Percentiles rank a stretch among this genome's conserved stretches.
Conservation (phyloP, 2,329 filamentous ascomycete species). For the Talaromyces sp. region DNA sequence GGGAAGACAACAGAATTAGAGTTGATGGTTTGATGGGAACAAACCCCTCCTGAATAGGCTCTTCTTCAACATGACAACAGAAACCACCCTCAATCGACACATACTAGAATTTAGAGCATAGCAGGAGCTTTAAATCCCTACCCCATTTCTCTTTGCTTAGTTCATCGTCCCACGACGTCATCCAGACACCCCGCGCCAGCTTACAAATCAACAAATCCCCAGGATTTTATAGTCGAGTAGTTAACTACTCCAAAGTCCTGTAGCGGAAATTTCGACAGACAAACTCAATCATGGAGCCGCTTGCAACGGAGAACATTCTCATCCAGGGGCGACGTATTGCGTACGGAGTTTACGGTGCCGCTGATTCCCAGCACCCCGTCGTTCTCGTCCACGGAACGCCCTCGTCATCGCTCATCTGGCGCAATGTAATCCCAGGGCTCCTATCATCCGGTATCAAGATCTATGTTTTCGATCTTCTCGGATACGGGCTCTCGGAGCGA, state of each 20-base stretch:
- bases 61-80: background rate
- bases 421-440: conserved; percentile 22
- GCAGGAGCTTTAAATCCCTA: background rate
- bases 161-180: background rate
- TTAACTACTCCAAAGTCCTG: background rate
- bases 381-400: conserved; percentile 31
- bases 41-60: background rate
- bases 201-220: background rate
- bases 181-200: background rate
- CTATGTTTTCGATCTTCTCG: conserved; percentile 27
- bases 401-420: conserved; percentile 31
- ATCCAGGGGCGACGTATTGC: conserved; percentile 22
- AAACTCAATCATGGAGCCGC: conserved; percentile 13
- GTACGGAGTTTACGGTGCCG: conserved; percentile 23
- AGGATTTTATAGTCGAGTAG: background rate
- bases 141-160: background rate
- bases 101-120: background rate
- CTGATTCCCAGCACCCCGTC: conserved; percentile 15
- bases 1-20: background rate
- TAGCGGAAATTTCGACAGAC: background rate
- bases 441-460: conserved; percentile 19
- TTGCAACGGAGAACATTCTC: conserved; percentile 23
- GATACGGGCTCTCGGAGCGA: conserved; percentile 29
- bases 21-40: background rate
- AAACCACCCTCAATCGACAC: too few species aligned